A percentile compares a stretch with the other conserved stretches of the same genome.
These are phyloP conservation scores for Nannizziopsis arthrosporioides DNA, from an alignment of 2,329 filamentous ascomycete genomes.

Conservation along the genomic window DNA sequence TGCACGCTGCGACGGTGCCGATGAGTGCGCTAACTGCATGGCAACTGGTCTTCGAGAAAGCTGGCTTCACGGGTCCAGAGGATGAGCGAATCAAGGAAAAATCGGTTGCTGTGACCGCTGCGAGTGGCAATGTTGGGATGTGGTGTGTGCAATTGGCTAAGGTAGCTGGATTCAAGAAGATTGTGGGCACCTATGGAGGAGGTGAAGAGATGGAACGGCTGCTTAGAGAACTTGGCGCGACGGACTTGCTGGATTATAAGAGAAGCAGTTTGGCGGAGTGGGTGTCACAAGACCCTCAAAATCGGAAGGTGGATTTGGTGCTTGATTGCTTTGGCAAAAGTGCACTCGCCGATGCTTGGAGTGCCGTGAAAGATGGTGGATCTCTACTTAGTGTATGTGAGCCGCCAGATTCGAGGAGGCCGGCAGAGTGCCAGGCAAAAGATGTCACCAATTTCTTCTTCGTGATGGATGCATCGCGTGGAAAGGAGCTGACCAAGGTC, in stretches of 20 bases:
- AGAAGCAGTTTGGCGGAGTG: slow-evolving; percentile 19
- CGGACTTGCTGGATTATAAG: slow-evolving; percentile 34
- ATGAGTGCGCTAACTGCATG: slow-evolving; percentile 33
- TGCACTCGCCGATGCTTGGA: slow-evolving; percentile 34
- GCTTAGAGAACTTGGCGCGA: slow-evolving; percentile 32
- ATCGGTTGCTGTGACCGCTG: slow-evolving; percentile 36
- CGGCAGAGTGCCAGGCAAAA: slow-evolving; percentile 18
- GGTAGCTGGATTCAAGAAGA: slow-evolving; percentile 27
- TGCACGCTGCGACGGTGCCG: slow-evolving; percentile 28
- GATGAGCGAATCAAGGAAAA: slow-evolving; percentile 20
- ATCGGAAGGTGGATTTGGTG: slow-evolving; percentile 33
- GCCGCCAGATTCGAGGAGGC: slow-evolving; percentile 16
- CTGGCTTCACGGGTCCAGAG: slow-evolving; percentile 16
- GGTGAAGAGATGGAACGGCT: slow-evolving; percentile 26
- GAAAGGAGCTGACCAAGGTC: slow-evolving; percentile 28
- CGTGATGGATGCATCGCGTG: slow-evolving; percentile 29
- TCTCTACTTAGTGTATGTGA: slow-evolving; percentile 9
- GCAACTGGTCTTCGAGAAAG: slow-evolving; percentile 35
- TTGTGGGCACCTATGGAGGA: slow-evolving; percentile 32
- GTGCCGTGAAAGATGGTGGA: slow-evolving; percentile 25
- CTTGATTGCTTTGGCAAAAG: slow-evolving; percentile 35
- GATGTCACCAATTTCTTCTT: slow-evolving; percentile 32
- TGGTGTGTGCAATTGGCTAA: slow-evolving; percentile 28
- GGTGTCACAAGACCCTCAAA: slow-evolving; percentile 19
- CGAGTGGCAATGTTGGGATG: slow-evolving; percentile 36